These are phyloP conservation scores for Scenedesmus sp. DNA, from an alignment of 163 green algal genomes.

Conservation along the genomic window DNA sequence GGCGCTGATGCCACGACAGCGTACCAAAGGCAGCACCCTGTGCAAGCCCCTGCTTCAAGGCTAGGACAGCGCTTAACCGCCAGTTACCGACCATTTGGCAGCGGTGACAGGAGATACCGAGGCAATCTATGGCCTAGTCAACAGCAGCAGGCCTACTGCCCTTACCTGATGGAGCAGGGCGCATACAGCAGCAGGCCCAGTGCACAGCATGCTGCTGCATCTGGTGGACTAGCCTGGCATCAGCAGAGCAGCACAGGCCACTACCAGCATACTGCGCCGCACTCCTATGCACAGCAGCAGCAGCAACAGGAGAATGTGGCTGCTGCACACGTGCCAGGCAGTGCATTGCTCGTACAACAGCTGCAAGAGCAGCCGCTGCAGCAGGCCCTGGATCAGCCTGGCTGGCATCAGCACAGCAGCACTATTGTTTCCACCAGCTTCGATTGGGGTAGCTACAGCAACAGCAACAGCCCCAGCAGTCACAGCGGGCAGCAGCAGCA, in stretches of 20 bases:
- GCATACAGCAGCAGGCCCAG: background rate
- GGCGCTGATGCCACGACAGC: background rate
- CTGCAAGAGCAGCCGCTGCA: background rate
- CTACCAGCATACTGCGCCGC: background rate
- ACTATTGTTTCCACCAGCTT: background rate
- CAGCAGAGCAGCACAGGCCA: background rate
- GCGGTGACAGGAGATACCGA: background rate
- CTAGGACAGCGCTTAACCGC: background rate
- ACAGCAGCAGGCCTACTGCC: background rate
- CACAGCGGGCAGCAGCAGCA: background rate
- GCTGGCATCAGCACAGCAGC: conserved; percentile 2
- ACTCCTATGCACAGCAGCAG: background rate
- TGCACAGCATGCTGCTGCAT: conserved; percentile 9
- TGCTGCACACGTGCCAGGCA: background rate
- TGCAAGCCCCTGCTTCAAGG: background rate
- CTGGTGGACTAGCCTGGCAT: background rate
- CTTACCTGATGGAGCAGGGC: background rate
- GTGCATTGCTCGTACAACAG: background rate
- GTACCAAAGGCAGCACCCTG: background rate
- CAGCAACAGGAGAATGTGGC: background rate
- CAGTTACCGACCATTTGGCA: background rate
- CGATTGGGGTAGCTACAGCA: background rate
- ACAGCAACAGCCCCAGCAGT: background rate
- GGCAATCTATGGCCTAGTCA: background rate
- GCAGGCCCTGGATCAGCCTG: background rate